Evolutionary conservation across 352 stramenopile genomes (phyloP).

Genomic region (Phytophthora agathidicida): DNA sequence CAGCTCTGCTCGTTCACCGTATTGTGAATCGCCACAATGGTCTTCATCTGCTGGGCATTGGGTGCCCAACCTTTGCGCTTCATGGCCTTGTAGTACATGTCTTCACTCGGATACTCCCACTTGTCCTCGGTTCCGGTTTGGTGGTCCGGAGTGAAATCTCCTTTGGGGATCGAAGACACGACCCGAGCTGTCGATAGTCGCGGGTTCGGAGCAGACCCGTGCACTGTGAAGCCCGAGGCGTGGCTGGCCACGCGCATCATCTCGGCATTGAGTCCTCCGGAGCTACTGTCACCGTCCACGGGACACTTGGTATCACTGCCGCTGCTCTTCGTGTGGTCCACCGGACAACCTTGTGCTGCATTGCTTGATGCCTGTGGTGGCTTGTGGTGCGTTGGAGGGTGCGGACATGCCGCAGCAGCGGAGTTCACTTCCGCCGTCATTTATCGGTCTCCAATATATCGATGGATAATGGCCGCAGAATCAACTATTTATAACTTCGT

Average conservation of each 20-base stretch:
- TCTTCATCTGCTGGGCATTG: constrained; percentile 92
- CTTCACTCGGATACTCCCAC: constrained; percentile 98
- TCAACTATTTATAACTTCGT: neutral
- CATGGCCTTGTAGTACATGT: constrained; percentile 99
- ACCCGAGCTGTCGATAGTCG: constrained; percentile 87
- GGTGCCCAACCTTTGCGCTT: constrained; percentile 95
- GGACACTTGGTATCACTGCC: constrained; percentile 1
- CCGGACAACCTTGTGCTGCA: constrained; percentile 18
- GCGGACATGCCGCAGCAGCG: constrained; percentile 57
- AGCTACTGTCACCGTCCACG: constrained; percentile 20
- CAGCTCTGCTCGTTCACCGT: constrained; percentile 97
- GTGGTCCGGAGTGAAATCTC: constrained; percentile 76
- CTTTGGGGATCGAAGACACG: constrained; percentile 95
- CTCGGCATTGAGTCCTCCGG: constrained; percentile 59
- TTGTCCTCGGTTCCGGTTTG: constrained; percentile 57
- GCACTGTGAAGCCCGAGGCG: constrained; percentile 44
- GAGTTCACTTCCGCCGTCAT: constrained; percentile 83
- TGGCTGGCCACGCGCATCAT: constrained; percentile 62
- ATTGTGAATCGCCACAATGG: constrained; percentile 98
- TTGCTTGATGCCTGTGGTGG: no score
- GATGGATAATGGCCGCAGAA: constrained; percentile 7
- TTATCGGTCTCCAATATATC: no score
- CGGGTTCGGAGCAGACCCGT: constrained; percentile 18
- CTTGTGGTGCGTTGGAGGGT: constrained; percentile 32
- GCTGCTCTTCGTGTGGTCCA: constrained; percentile 15